phyloP scores from a whole-genome alignment of 2,329 filamentous ascomycete genomes.

The Metarhizium rileyi region DNA sequence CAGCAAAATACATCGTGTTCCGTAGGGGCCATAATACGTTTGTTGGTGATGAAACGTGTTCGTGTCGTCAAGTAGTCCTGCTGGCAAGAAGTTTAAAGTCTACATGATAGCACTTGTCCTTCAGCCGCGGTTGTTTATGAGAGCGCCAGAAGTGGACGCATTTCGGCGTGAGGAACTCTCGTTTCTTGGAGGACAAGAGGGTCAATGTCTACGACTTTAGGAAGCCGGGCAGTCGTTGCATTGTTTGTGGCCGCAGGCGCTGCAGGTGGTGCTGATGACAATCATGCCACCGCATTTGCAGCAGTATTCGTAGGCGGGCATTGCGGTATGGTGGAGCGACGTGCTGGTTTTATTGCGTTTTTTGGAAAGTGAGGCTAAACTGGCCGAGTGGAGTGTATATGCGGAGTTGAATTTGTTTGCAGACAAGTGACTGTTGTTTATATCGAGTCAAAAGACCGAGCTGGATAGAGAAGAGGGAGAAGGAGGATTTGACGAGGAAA shows the following conservation, averaged over 20 bases:
- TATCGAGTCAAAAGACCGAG: not conserved
- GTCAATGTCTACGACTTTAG: not conserved
- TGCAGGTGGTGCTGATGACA: constrained; percentile 46
- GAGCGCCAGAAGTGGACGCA: too few species aligned
- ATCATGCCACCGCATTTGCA: constrained; percentile 46
- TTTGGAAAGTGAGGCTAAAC: not conserved
- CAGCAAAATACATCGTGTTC: not conserved
- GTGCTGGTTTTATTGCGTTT: not conserved
- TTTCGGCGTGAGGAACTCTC: too few species aligned
- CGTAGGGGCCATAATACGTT: not conserved
- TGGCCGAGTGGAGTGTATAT: not conserved
- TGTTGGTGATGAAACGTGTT: not conserved
- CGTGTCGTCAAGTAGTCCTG: not conserved
- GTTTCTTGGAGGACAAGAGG: not conserved
- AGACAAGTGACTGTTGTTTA: too few species aligned
- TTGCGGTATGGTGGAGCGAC: constrained; percentile 15
- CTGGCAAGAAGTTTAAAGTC: not conserved
- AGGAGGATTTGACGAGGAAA: not conserved
- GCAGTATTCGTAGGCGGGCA: constrained; percentile 42
- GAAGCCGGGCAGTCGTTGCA: constrained; percentile 33
- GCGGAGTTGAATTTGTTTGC: not conserved
- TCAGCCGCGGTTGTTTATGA: too few species aligned
- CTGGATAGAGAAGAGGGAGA: not conserved
- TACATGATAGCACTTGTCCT: not conserved
- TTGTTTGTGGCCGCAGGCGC: constrained; percentile 39